A percentile compares a stretch with the other conserved stretches of the same genome.
Evolutionary conservation across 768 basidiomycete species (phyloP).

Genomic region (Suillus paluster): DNA sequence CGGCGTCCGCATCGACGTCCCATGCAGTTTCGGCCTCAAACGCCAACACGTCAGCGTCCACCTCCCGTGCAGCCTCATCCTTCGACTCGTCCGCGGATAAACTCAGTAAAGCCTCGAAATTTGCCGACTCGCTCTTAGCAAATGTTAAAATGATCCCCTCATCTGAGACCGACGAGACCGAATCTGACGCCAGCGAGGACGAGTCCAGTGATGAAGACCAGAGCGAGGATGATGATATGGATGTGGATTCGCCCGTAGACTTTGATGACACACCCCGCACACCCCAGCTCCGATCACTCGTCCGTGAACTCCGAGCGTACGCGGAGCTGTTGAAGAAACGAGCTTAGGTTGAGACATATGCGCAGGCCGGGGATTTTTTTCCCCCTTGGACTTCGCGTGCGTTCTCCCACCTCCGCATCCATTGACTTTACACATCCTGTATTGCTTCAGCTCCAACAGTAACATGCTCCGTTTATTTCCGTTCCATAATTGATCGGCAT

Average conservation of each 20-base stretch:
- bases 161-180: slow-evolving; percentile 7
- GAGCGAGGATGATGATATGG: slow-evolving; percentile 18
- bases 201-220: slow-evolving; percentile 8
- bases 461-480: neutral
- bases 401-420: neutral
- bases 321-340: slow-evolving; percentile 42
- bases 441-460: neutral
- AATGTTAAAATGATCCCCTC: slow-evolving; percentile 12
- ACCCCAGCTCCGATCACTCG: slow-evolving; percentile 48
- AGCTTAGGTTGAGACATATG: neutral
- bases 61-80: neutral
- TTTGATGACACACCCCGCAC: slow-evolving; percentile 24
- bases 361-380: neutral
- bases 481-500: neutral
- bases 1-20: neutral
- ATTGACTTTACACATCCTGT: neutral
- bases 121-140: neutral
- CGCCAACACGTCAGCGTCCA: neutral
- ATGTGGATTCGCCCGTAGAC: slow-evolving; percentile 10
- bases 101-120: neutral
- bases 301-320: slow-evolving; percentile 60
- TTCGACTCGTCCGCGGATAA: neutral
- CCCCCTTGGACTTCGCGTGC: neutral
- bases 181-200: neutral
- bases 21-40: neutral